Base-by-base conservation (phyloP, 352 stramenopile species). In the Bremia lactucae region DNA sequence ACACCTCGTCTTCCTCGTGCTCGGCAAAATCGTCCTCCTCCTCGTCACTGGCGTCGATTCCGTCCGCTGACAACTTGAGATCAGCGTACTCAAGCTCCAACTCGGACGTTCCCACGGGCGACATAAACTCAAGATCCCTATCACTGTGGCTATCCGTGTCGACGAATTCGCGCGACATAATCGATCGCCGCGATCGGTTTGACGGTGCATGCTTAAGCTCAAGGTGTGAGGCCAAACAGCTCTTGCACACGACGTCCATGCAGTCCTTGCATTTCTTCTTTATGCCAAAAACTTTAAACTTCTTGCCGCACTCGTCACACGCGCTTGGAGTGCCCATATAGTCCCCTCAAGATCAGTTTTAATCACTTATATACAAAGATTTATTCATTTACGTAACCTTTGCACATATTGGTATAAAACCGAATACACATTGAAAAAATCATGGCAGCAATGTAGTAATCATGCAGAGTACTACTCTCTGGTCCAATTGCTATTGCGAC, bases 221-320 rank as follows among this genome's bases (percentile, higher is more conserved):
- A 28, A 81, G 39, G 45, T 88, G 75, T 28, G 52, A 41, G 6
- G 57, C 24, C 20, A 70, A 54, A 50, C 75, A 88, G n/a, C 36
- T 22, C 42, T 72, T 74, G 46, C 75, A 88, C 36, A 84, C 53
- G n/a, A 66, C 41, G 31, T 60, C 50, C 47, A 65, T 68, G 55
- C 75, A 86, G 58, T 84, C 59, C 48, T 72, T 62, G 49, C 75
- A 88, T 42, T 80, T 82, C 46, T 69, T 77, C 49, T 73, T 74
- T 47, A 69, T 68, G 6, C 58, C 52, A 45, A 88, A 85, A 23
- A 88, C 68, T 36, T 81, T 84, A 42, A 88, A 75, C 59, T 83
- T 84, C 56, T 84, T 83, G 58, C 58, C 55, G 43, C 74, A 87
- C 39, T 81, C 60, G 21, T 75, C 70, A 37, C 72, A 86, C 3